Conservation (phyloP, 805 yeast species). For the Starmerella riodocensis region DNA sequence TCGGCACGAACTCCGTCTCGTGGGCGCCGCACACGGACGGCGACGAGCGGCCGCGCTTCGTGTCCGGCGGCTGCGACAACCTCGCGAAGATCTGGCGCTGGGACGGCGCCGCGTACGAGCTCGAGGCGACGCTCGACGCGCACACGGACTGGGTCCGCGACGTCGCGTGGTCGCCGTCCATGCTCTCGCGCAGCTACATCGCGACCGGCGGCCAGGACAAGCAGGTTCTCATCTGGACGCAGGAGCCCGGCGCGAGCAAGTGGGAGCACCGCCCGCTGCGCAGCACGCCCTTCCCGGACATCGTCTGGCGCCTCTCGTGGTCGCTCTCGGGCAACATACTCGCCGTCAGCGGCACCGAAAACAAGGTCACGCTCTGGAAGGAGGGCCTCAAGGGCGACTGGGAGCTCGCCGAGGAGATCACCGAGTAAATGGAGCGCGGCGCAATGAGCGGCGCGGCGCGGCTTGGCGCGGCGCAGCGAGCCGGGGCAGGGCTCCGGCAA, state of each 20-base stretch:
- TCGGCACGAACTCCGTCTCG: constrained; percentile 87
- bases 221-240: constrained; percentile 90
- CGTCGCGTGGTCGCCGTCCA: constrained; percentile 94
- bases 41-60: constrained; percentile 50
- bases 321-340: constrained; percentile 87
- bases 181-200: constrained; percentile 71
- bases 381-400: constrained; percentile 85
- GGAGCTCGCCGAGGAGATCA: constrained; percentile 96
- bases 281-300: constrained; percentile 82
- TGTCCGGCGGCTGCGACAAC: constrained; percentile 91
- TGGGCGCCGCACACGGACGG: constrained; percentile 55
- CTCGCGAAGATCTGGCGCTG: constrained; percentile 81
- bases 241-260: constrained; percentile 41
- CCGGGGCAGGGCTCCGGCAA: too few species aligned
- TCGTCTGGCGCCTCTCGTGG: constrained; percentile 98
- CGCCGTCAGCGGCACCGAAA: constrained; percentile 94
- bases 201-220: constrained; percentile 96
- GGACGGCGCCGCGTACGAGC: constrained; percentile 47
- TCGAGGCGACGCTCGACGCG: constrained; percentile 71
- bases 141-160: constrained; percentile 98
- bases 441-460: background rate
- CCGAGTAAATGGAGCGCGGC: constrained; percentile 37
- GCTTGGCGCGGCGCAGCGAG: background rate
- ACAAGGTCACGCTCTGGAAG: constrained; percentile 91
- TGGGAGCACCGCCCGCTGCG: constrained; percentile 76